These are phyloP conservation scores for Tillandsia leiboldiana DNA, from an alignment of 176 grass and related monocot genomes.

Conservation along the genomic window DNA sequence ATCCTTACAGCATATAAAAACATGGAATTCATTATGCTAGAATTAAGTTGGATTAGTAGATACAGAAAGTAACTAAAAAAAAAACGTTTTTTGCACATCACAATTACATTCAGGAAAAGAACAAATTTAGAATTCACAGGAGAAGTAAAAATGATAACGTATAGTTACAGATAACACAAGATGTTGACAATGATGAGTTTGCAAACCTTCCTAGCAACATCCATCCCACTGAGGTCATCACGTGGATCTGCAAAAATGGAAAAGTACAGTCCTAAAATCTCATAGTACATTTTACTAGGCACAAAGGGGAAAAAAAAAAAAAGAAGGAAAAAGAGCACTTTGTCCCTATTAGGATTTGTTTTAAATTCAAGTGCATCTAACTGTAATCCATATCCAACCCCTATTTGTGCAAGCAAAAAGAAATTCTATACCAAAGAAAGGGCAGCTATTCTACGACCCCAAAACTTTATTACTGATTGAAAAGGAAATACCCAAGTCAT, in stretches of 20 bases:
- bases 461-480: not conserved
- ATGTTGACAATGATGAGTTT: not conserved
- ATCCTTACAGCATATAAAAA: not conserved
- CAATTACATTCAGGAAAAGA: not conserved
- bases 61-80: not conserved
- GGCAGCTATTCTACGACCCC: not conserved
- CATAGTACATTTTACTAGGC: not conserved
- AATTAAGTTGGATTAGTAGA: not conserved
- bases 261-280: not conserved
- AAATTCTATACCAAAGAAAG: not conserved
- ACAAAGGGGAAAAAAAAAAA: not conserved
- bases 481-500: not conserved
- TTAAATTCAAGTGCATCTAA: not conserved
- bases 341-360: not conserved
- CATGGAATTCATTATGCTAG: not conserved
- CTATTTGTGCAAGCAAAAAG: not conserved
- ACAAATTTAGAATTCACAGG: not conserved
- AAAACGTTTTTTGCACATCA: too few species aligned
- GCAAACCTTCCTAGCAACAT: constrained; percentile 87
- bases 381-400: not conserved
- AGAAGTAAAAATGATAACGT: not conserved
- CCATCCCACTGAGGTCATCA: constrained; percentile 89
- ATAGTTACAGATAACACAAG: not conserved
- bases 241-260: constrained; percentile 66
- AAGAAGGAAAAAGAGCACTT: constrained; percentile 2